Evolutionary conservation across 179 eudicot species (phyloP).

Genomic region (Corrigiola litoralis): DNA sequence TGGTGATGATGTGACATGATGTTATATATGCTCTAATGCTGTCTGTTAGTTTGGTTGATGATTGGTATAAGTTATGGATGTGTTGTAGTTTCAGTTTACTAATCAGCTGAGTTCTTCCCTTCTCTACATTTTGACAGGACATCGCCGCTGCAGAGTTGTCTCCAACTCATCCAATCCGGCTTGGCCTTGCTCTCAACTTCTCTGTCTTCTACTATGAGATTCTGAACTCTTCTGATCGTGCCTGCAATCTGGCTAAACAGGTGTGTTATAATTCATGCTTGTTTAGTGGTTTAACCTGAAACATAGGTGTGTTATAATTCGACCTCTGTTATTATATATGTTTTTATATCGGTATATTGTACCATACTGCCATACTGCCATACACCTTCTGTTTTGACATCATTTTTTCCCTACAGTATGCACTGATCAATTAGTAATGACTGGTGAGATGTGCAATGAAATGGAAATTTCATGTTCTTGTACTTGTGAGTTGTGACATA

Average conservation of each 20-base stretch:
- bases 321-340: too few relatives aligned
- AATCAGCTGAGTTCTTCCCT: not conserved
- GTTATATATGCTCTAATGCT: too few relatives aligned
- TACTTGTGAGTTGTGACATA: too few relatives aligned
- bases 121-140: conserved; percentile 44
- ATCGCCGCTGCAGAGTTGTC: conserved; percentile 56
- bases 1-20: too few relatives aligned
- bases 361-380: too few relatives aligned
- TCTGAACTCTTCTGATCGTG: conserved; percentile 40
- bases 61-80: not conserved
- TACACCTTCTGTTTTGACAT: too few relatives aligned
- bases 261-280: conserved; percentile 12
- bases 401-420: not conserved
- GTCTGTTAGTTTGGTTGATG: not conserved
- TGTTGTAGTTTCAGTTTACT: not conserved
- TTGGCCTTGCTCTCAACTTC: conserved; percentile 37
- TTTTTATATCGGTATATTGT: too few relatives aligned
- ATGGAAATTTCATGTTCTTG: too few relatives aligned
- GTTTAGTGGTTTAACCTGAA: not conserved
- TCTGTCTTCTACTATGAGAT: conserved; percentile 39
- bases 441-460: too few relatives aligned
- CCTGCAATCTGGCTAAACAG: conserved; percentile 64
- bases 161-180: conserved; percentile 41
- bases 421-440: not conserved
- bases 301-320: too few relatives aligned